Base-by-base conservation (phyloP, 2,329 filamentous ascomycete species). In the Penicillium verrucosum region DNA sequence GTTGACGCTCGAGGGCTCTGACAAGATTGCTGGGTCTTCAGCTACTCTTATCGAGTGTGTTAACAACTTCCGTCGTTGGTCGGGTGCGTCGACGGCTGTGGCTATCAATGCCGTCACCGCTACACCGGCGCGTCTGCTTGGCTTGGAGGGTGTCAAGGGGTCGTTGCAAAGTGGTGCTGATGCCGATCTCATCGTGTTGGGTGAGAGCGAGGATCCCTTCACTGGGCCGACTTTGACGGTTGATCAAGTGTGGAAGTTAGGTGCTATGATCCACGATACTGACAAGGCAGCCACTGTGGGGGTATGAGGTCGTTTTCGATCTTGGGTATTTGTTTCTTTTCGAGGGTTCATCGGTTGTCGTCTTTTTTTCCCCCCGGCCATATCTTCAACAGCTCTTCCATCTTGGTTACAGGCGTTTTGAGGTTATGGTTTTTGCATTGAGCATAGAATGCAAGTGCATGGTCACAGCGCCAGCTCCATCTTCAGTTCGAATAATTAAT, bases 1-100 rank as follows among this genome's bases (percentile, higher is more conserved):
- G 54, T 75, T 97, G 36, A 86, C 89, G 3, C 79, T 95, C 0
- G 89, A 95, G 70, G 89, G 89, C 14, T 90, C 89, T 0, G 83
- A 89, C 30, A 89, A 84, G 57, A 90, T 95, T 68, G 90, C 90
- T 14, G 90, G 89, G 62, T 89, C 85, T 47, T 76, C 73, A 0
- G 74, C 75, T 9, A 77, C 75, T 5, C 64, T 77, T 16, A 75
- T 77, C 37, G 74, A 77, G 60, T 77, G 75, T 40, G 71, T 77
- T 16, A 77, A 77, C 54, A 77, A 77, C 49, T 77, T 77, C 63
- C 68, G 74, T 6, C 68, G 72, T 30, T 77, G 75, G 75, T 70
- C 73, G 7, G 69, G 68, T 5, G 68, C 75, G 0, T 72, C 68
- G 4, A 76, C 74, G 0, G 74, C 73, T 1, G 71, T 73, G 57